A percentile compares a stretch with the other conserved stretches of the same genome.
Conservation (phyloP, 208 protist species). For the Acanthamoeba lenticulata region DNA sequence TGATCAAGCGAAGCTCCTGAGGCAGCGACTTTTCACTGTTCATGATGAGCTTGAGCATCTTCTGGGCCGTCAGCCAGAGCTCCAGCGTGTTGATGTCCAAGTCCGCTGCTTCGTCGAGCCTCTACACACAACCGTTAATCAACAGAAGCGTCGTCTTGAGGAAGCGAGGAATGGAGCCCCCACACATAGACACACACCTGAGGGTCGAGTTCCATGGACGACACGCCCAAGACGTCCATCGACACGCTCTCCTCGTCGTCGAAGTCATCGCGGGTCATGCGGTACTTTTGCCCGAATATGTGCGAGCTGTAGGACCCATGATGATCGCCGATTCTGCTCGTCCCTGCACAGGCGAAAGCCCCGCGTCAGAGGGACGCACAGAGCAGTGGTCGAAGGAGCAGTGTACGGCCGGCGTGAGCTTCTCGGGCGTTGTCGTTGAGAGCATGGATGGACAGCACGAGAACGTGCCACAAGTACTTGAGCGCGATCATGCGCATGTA, state of each 20-base stretch:
- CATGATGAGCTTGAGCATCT: slow-evolving; percentile 52
- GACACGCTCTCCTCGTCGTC: neutral
- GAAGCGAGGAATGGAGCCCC: too few relatives aligned
- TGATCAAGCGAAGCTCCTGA: neutral
- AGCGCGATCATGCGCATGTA: neutral
- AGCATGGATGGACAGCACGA: neutral
- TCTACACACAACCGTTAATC: neutral
- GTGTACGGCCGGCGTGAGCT: neutral
- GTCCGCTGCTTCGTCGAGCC: slow-evolving; percentile 22
- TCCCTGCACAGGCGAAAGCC: too few relatives aligned
- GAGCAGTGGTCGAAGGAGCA: too few relatives aligned
- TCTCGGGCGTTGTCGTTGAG: slow-evolving; percentile 36
- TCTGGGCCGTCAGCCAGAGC: slow-evolving; percentile 41
- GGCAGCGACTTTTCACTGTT: neutral
- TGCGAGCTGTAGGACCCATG: neutral
- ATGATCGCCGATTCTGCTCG: too few relatives aligned
- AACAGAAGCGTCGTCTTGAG: too few relatives aligned
- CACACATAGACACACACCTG: neutral
- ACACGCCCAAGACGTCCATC: neutral
- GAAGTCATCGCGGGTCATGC: neutral
- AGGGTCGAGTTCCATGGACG: slow-evolving; percentile 33
- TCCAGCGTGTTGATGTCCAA: slow-evolving; percentile 58
- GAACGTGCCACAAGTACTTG: neutral
- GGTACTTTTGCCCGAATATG: slow-evolving; percentile 1
- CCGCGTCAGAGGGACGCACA: too few relatives aligned